Evolutionary conservation across 2,329 filamentous ascomycete species (phyloP).

Genomic region (Fusarium pilosicola): DNA sequence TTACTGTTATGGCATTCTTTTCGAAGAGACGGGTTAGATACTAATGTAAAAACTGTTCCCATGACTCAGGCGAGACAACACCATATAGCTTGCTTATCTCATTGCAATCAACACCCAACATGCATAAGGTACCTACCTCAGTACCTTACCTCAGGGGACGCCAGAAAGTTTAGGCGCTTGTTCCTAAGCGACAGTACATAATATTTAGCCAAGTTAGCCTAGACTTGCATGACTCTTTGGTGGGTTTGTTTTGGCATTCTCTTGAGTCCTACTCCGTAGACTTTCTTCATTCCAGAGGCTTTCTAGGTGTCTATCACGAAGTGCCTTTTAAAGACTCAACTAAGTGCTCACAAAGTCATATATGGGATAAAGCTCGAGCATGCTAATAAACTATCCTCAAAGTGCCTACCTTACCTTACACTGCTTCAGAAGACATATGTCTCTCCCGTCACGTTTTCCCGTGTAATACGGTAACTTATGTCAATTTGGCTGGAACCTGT

Average conservation of each 20-base stretch:
- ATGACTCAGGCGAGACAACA: conserved; percentile 9
- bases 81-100: background rate
- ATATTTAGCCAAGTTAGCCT: background rate
- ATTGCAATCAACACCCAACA: background rate
- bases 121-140: background rate
- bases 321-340: background rate
- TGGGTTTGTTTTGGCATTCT: background rate
- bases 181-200: background rate
- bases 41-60: background rate
- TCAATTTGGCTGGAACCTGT: background rate
- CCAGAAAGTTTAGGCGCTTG: background rate
- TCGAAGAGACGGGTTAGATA: background rate
- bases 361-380: background rate
- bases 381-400: background rate
- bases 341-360: background rate
- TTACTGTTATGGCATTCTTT: background rate
- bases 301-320: background rate
- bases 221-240: background rate
- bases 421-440: background rate
- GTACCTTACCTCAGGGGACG: background rate
- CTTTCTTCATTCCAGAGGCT: background rate
- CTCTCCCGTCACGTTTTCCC: background rate
- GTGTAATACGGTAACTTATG: background rate
- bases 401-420: background rate
- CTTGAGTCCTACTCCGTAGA: background rate